Conservation (phyloP, 148 eudicot species). For the Rhododendron molle region DNA sequence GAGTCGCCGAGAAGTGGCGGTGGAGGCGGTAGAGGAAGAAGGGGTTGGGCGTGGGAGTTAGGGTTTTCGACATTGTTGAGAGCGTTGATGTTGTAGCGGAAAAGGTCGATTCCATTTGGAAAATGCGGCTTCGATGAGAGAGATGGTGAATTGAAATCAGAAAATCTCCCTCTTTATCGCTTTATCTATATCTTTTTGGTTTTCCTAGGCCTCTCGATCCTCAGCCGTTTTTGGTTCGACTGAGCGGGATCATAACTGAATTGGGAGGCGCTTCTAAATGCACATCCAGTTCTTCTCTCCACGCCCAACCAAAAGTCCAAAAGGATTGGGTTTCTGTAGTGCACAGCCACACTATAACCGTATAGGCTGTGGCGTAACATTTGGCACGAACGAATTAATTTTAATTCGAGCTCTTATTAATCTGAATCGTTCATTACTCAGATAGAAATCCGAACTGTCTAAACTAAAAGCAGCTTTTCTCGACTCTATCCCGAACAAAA, state of each 20-base stretch:
- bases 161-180: not conserved
- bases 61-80: conserved; percentile 44
- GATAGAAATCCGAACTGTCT: too few species aligned
- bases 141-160: not conserved
- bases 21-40: conserved; percentile 23
- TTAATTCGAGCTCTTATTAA: too few species aligned
- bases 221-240: not conserved
- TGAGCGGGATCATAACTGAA: not conserved
- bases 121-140: not conserved
- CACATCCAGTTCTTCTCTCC: too few species aligned
- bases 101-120: conserved; percentile 68
- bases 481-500: too few species aligned
- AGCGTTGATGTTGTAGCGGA: conserved; percentile 26
- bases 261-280: not conserved
- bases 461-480: too few species aligned
- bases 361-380: too few species aligned
- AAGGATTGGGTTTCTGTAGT: too few species aligned
- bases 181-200: not conserved
- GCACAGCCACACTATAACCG: too few species aligned
- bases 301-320: too few species aligned
- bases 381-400: too few species aligned
- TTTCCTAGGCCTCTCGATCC: conserved; percentile 7
- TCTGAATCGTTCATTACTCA: too few species aligned
- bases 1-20: conserved; percentile 26
- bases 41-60: conserved; percentile 21